These are phyloP conservation scores for Cryptococcus sp. DNA, from an alignment of 1,284 basidiomycete species.

Conservation along the genomic window DNA sequence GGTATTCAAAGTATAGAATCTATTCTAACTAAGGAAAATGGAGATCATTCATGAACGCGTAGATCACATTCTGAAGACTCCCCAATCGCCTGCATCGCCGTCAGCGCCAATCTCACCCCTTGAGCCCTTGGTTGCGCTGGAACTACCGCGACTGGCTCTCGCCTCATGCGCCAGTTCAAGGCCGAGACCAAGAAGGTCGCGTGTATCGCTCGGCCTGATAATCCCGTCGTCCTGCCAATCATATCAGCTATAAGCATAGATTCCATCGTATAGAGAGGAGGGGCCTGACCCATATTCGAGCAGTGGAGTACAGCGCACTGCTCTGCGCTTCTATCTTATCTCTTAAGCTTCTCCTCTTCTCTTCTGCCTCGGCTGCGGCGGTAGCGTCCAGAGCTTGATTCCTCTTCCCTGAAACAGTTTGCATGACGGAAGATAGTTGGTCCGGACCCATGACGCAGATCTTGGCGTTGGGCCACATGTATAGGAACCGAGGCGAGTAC, in stretches of 20 bases:
- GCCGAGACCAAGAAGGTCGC: constrained; percentile 81
- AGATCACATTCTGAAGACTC: constrained; percentile 84
- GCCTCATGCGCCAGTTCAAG: constrained; percentile 68
- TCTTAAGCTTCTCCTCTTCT: constrained; percentile 58
- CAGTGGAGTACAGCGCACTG: constrained; percentile 80
- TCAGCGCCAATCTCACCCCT: constrained; percentile 64
- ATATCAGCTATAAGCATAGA: background rate
- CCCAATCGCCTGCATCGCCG: constrained; percentile 73
- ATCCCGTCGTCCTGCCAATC: constrained; percentile 76
- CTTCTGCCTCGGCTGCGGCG: constrained; percentile 11
- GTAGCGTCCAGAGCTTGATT: constrained; percentile 4
- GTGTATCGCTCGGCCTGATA: constrained; percentile 86
- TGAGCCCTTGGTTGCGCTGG: constrained; percentile 31
- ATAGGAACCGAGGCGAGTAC: constrained; percentile 91
- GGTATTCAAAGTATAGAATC: too few relatives aligned
- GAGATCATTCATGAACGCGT: too few relatives aligned
- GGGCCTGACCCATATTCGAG: constrained; percentile 70
- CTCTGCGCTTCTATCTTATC: constrained; percentile 84
- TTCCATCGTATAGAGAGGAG: background rate
- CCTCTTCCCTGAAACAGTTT: constrained; percentile 61
- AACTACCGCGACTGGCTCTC: constrained; percentile 49
- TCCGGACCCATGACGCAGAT: constrained; percentile 96
- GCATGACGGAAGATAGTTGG: constrained; percentile 90
- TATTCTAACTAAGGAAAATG: too few relatives aligned
- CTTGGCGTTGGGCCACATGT: constrained; percentile 98